These are phyloP conservation scores for Acrocalymma vagum DNA, from an alignment of 2,329 filamentous ascomycete species.

Conservation along the genomic window DNA sequence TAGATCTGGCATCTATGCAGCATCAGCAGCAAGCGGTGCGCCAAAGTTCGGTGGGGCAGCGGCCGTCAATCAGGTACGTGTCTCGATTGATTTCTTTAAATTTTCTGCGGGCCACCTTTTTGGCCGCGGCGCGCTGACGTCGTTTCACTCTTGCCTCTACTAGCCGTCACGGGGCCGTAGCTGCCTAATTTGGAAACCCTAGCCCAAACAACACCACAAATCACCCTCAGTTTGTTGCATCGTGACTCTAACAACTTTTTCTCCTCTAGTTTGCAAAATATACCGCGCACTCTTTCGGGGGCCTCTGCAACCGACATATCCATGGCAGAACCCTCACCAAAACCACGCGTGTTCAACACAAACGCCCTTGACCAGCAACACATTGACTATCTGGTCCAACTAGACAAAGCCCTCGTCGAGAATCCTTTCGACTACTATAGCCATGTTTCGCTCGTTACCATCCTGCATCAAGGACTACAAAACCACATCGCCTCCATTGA, in stretches of 20 bases:
- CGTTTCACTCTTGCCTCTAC: conserved; percentile 1
- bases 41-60: conserved; percentile 43
- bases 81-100: not conserved
- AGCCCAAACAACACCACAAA: conserved; percentile 16
- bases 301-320: conserved; percentile 54
- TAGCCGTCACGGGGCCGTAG: conserved; percentile 24
- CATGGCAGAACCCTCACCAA: conserved; percentile 57
- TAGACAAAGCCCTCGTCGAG: conserved; percentile 53
- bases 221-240: conserved; percentile 11
- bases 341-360: conserved; percentile 53
- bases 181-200: conserved; percentile 24
- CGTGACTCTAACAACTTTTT: conserved; percentile 33
- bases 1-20: conserved; percentile 58
- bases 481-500: conserved; percentile 46
- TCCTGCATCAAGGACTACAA: conserved; percentile 58
- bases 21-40: conserved; percentile 53
- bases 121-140: not conserved
- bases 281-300: conserved; percentile 50
- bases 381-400: conserved; percentile 53
- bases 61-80: conserved; percentile 48
- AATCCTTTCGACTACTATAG: conserved; percentile 60
- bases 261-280: conserved; percentile 33
- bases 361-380: conserved; percentile 53
- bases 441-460: conserved; percentile 57
- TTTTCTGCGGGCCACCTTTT: not conserved